phyloP scores from a whole-genome alignment of 2,329 filamentous ascomycete genomes.

The Hansfordia pulvinata region DNA sequence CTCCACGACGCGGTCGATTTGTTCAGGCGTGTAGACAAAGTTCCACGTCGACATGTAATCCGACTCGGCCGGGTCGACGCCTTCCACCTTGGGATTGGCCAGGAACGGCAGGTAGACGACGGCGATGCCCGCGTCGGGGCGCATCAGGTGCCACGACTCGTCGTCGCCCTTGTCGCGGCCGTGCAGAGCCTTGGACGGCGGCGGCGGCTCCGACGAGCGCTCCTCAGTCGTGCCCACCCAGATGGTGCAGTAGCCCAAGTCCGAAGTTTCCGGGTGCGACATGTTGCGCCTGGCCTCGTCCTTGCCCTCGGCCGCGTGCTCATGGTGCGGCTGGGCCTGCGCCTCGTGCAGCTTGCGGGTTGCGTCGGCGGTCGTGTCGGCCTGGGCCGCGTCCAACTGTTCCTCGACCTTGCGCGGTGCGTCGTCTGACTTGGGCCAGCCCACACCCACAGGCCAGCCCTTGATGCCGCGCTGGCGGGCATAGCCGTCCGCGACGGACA shows the following conservation, averaged over 20 bases:
- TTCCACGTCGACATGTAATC: slow-evolving; percentile 97
- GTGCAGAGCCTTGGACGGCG: slow-evolving; percentile 30
- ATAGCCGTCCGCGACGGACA: slow-evolving; percentile 87
- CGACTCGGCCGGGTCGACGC: slow-evolving; percentile 68
- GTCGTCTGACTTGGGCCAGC: slow-evolving; percentile 63
- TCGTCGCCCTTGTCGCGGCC: slow-evolving; percentile 30
- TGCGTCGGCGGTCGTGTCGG: slow-evolving; percentile 43
- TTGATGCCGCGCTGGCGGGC: slow-evolving; percentile 79
- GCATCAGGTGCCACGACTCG: slow-evolving; percentile 55
- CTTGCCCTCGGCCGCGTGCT: slow-evolving; percentile 5
- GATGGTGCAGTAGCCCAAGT: slow-evolving; percentile 82
- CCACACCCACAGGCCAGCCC: slow-evolving; percentile 89
- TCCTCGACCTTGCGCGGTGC: slow-evolving; percentile 44
- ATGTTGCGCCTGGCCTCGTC: slow-evolving; percentile 22
- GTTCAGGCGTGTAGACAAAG: slow-evolving; percentile 84
- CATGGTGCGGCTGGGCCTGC: slow-evolving; percentile 17
- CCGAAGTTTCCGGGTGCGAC: slow-evolving; percentile 32
- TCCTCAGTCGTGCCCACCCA: slow-evolving; percentile 86
- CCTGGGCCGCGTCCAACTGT: slow-evolving; percentile 56
- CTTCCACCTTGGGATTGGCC: slow-evolving; percentile 64
- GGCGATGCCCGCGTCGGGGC: slow-evolving; percentile 70
- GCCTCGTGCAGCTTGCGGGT: slow-evolving; percentile 51
- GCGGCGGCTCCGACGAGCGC: slow-evolving; percentile 41
- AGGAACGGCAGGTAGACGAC: slow-evolving; percentile 87
- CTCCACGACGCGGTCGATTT: slow-evolving; percentile 73